Evolutionary conservation across 352 stramenopile genomes (phyloP), one percentile per base, ranked within the genome.

Genomic region (Sclerospora graminicola): DNA sequence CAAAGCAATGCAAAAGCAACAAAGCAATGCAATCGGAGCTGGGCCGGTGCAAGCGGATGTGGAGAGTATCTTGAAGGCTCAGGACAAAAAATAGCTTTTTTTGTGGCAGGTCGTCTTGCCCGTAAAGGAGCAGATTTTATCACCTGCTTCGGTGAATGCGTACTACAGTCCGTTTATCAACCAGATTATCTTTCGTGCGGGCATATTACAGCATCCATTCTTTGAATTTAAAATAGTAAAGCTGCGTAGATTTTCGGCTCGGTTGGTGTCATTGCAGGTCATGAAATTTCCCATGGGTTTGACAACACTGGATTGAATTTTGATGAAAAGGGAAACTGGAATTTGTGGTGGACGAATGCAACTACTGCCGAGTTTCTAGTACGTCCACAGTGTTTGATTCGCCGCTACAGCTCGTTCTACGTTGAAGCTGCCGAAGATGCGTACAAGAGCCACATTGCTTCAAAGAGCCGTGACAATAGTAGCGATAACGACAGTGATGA

Each of bases 281-380:
- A 98, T 54, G 91, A 97, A 61, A 92, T 97, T 54, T 96, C 83
- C 5, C 91, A 98, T 45, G 91, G 88, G 1, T 97, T 97, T 48
- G 91, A 97, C 54, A 84, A 89, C 44, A 80, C 88, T 48, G 91
- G 89, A 31, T 65, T 73, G 5, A 82, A 95, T 32, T 95, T 78
- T 37, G 70, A 89, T 36, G 82, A 54, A 18, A 49, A 81, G 26
- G 91, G 91, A n/a, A 95, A 93, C 40, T 76, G 94, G 59, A 68
- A 84, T 8, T 67, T 88, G 54, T 97, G 91, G 89, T 97, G 91
- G 89, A 93, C 77, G 1, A 26, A 70, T 18, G 58, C 64, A 20
- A 94, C 94, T 8, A 59, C 41, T 19, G 48, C 54, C 11, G 72
- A 85, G 37, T 97, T 90, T 43, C 41, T 82, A 18, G 29, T 33